Evolutionary conservation across 805 yeast genomes (phyloP).

Genomic region (Saitoella complicata): DNA sequence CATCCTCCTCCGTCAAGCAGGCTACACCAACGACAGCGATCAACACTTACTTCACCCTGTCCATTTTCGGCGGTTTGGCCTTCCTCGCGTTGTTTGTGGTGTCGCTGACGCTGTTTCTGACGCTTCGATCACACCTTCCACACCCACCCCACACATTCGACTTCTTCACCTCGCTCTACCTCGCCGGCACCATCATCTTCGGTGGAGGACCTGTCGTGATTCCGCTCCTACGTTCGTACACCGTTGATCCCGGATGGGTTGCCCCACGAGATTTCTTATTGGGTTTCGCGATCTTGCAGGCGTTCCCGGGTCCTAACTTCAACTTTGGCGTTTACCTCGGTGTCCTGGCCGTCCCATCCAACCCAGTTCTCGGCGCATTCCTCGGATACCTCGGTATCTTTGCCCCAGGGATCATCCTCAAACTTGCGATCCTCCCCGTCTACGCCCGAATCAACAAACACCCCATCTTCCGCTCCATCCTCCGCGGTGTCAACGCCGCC

Average conservation of each 20-base stretch:
- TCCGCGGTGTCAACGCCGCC: slow-evolving; percentile 10
- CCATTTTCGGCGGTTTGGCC: no score
- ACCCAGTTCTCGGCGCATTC: slow-evolving; percentile 4
- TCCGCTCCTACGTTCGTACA: slow-evolving; percentile 10
- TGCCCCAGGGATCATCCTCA: slow-evolving; percentile 6
- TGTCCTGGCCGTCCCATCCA: slow-evolving; percentile 3
- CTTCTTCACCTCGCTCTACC: slow-evolving; percentile 8
- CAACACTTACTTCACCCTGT: no score
- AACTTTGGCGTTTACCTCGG: slow-evolving; percentile 11
- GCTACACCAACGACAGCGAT: no score
- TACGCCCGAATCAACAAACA: slow-evolving; percentile 4
- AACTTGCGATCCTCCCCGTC: slow-evolving; percentile 4
- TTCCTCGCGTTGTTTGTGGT: no score
- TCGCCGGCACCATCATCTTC: slow-evolving; percentile 11
- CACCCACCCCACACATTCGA: slow-evolving; percentile 1
- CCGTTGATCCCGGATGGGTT: slow-evolving; percentile 11
- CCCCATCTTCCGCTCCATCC: slow-evolving; percentile 4
- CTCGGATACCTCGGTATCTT: slow-evolving; percentile 6
- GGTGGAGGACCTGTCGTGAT: slow-evolving; percentile 12
- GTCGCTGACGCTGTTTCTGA: no score
- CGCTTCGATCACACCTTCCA: no score
- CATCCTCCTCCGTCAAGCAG: no score
- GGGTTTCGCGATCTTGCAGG: slow-evolving; percentile 10
- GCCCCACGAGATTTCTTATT: slow-evolving; percentile 9
- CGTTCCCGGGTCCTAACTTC: slow-evolving; percentile 12